These are phyloP conservation scores for Cupressus sempervirens DNA, from an alignment of 75 land plant species.

Conservation along the genomic window DNA sequence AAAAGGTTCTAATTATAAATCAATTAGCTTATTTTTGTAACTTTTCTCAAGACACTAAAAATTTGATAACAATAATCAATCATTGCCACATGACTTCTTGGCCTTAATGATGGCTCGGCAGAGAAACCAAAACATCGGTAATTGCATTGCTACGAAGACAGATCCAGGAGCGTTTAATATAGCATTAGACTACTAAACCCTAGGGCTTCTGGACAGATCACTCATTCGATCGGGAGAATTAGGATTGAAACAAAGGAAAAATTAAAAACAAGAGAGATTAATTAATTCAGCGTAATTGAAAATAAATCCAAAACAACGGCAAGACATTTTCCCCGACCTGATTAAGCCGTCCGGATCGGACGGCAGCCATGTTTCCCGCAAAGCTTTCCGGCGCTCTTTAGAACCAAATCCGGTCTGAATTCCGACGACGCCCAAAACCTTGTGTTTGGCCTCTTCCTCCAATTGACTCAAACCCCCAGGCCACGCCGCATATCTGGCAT, in stretches of 20 bases:
- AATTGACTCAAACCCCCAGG: not conserved
- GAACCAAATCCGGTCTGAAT: slow-evolving; percentile 66
- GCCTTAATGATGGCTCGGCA: no score
- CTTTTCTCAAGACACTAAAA: not conserved
- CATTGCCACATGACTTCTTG: no score
- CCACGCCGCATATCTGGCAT: not conserved
- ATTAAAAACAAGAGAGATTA: not conserved
- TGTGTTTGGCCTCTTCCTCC: slow-evolving; percentile 20
- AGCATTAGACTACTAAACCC: not conserved
- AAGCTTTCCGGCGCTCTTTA: slow-evolving; percentile 36
- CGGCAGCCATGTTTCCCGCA: slow-evolving; percentile 68
- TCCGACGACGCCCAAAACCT: slow-evolving; percentile 70
- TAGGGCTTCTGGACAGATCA: not conserved
- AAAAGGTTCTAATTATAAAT: not conserved
- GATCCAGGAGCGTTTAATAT: no score
- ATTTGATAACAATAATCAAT: not conserved
- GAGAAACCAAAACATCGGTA: no score
- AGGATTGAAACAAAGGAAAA: not conserved
- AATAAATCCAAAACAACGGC: not conserved
- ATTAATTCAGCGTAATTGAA: no score
- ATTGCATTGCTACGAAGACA: no score
- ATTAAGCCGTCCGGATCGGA: slow-evolving; percentile 48
- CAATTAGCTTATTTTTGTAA: not conserved
- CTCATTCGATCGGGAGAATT: not conserved
- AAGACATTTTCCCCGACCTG: slow-evolving; percentile 13